Base-by-base conservation (phyloP, 148 eudicot genomes). In the Vaccinium macrocarpon region DNA sequence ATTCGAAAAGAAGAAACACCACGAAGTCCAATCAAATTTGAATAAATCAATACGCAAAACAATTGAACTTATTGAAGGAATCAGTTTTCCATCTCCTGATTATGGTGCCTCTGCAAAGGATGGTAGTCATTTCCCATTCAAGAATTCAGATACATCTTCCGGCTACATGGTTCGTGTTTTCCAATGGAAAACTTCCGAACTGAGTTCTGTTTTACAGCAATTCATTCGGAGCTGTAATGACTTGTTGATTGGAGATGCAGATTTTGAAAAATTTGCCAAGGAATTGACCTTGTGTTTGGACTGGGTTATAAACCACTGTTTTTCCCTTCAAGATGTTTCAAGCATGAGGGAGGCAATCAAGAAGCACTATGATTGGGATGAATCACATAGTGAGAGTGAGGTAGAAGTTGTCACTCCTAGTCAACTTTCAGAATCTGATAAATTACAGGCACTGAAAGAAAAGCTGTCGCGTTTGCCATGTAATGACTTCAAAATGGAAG, bases 161-260 rank as follows among this genome's bases (percentile, higher is more conserved):
- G 93, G 88, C 81, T 87, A 90, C 81, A 82, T 82, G 21, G 90
- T 88, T 88, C 93, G 94, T 80, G 90, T 89, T 86, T 89, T 96
- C 79, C 97, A 92, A 88, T 93, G 98, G 97, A 93, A 89, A 90
- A 81, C 92, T 23, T 90, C 94, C 62, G 98, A 96, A 80, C 92
- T 92, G 15, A 78, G 80, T 83, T 79, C 86, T 48, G 68, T 92
- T 76, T 81, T 93, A 42, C 89, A 91, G 83, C 84, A 88, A 18
- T 89, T 95, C 81, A 81, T 91, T 68, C 82, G 84, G 59, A 82
- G 86, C 57, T 93, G 99, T 86, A 84, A 89, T 61, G 95, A 89
- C 32, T 83, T 95, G 82, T 55, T 88, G 82, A 82, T 85, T 50
- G 94, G 96, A 82, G 92, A 90, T 78, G 85, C 86, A 6, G 89